Evolutionary conservation across 202 grass and related monocot genomes (phyloP).

Genomic region (Saccharum hybrid): DNA sequence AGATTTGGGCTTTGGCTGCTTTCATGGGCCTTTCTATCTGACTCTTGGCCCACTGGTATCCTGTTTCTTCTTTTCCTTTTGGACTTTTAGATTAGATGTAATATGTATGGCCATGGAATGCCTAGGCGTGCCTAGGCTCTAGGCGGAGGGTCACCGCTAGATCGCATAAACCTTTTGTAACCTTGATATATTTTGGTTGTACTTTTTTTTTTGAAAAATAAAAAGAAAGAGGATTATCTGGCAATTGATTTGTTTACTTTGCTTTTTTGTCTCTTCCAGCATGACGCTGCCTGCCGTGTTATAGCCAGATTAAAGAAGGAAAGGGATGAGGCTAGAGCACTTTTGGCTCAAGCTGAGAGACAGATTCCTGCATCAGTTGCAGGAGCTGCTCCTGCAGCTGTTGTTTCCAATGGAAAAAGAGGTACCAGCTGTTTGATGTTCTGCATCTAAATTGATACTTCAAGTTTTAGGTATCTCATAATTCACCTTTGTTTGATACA

Average conservation of each 20-base stretch:
- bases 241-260: conserved; percentile 28
- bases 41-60: not conserved
- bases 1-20: not conserved
- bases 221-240: not conserved
- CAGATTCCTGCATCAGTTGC: conserved; percentile 65
- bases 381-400: conserved; percentile 51
- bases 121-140: not conserved
- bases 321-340: conserved; percentile 92
- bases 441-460: conserved; percentile 4
- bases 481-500: conserved; percentile 49
- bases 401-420: conserved; percentile 85
- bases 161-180: not conserved
- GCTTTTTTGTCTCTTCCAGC: conserved; percentile 54
- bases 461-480: conserved; percentile 29
- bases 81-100: not conserved
- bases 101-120: not conserved
- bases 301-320: conserved; percentile 99
- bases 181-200: not conserved
- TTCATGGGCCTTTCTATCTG: not conserved
- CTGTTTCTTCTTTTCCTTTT: not conserved
- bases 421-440: conserved; percentile 54
- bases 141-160: not conserved
- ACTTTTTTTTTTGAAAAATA: not conserved
- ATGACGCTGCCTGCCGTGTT: conserved; percentile 98
- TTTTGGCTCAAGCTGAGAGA: conserved; percentile 88